Conservation (phyloP, 257 asterid species). For the Cinchona pubescens region DNA sequence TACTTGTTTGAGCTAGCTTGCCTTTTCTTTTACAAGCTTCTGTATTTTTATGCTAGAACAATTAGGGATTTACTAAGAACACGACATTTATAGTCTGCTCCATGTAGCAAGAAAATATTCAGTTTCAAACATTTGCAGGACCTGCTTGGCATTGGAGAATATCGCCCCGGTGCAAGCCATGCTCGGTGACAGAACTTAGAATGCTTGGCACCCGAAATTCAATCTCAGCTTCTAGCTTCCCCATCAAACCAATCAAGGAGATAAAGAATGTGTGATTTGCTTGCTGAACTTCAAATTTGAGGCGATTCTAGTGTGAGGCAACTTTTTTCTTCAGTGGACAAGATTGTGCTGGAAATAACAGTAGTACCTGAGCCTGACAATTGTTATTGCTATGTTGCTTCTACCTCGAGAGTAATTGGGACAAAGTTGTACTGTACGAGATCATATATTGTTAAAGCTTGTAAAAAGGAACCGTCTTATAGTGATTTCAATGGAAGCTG, state of each 20-base stretch:
- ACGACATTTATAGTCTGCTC: not conserved
- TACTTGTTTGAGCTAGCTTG: not conserved
- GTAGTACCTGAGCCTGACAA: not conserved
- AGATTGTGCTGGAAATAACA: not conserved
- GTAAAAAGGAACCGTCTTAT: not conserved
- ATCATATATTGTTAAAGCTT: not conserved
- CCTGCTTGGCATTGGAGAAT: constrained; percentile 95
- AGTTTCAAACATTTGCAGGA: constrained; percentile 54
- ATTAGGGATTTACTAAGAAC: not conserved
- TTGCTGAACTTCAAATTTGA: not conserved
- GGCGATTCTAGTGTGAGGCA: not conserved
- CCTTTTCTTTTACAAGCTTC: not conserved
- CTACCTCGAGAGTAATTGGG: not conserved
- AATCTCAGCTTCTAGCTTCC: not conserved
- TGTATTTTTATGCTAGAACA: not conserved
- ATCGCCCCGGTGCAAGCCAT: constrained; percentile 65
- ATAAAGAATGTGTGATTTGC: not conserved
- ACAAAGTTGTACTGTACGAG: not conserved
- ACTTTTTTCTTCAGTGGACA: not conserved
- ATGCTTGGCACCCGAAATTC: not conserved
- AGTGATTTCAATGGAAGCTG: not conserved
- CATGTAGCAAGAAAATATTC: constrained; percentile 8
- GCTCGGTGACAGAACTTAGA: constrained; percentile 25
- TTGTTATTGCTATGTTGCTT: not conserved
- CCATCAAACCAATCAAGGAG: not conserved